Conservation (phyloP, 129 eudicot species). For the Chrysanthemum seticuspe region DNA sequence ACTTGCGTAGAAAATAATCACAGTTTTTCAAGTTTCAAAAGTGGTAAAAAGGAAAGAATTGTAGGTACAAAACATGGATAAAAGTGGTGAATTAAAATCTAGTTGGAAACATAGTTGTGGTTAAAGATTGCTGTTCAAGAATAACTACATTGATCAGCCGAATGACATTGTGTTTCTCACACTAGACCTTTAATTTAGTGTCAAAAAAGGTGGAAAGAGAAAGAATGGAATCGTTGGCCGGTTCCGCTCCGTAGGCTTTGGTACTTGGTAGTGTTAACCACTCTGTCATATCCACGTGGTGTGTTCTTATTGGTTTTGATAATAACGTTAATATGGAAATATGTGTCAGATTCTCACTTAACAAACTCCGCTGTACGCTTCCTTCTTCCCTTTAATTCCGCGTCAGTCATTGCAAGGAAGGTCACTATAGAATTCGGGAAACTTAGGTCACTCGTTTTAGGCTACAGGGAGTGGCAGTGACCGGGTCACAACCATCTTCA, state of each 20-base stretch:
- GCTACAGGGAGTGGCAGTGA: too few relatives aligned
- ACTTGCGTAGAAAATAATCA: too few relatives aligned
- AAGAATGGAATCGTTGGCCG: conserved; percentile 17
- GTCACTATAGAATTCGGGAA: not conserved
- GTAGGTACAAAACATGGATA: too few relatives aligned
- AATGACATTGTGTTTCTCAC: too few relatives aligned
- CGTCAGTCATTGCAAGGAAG: not conserved
- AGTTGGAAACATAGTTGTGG: too few relatives aligned
- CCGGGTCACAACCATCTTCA: too few relatives aligned
- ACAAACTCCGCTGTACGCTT: conserved; percentile 12
- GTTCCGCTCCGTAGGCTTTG: conserved; percentile 14
- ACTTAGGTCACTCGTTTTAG: not conserved
- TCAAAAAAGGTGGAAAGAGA: not conserved
- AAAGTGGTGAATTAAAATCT: too few relatives aligned
- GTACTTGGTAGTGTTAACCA: conserved; percentile 12
- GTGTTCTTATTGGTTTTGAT: conserved; percentile 15
- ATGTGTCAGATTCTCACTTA: conserved; percentile 27
- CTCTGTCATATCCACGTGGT: conserved; percentile 35
- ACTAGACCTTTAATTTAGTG: not conserved
- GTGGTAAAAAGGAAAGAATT: too few relatives aligned
- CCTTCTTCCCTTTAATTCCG: conserved; percentile 9
- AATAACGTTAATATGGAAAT: conserved; percentile 22
- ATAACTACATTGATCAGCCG: too few relatives aligned
- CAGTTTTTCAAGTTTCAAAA: too few relatives aligned
- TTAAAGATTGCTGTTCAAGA: too few relatives aligned